Conservation (phyloP, 2,329 filamentous ascomycete species). For the Lachnellula cervina region DNA sequence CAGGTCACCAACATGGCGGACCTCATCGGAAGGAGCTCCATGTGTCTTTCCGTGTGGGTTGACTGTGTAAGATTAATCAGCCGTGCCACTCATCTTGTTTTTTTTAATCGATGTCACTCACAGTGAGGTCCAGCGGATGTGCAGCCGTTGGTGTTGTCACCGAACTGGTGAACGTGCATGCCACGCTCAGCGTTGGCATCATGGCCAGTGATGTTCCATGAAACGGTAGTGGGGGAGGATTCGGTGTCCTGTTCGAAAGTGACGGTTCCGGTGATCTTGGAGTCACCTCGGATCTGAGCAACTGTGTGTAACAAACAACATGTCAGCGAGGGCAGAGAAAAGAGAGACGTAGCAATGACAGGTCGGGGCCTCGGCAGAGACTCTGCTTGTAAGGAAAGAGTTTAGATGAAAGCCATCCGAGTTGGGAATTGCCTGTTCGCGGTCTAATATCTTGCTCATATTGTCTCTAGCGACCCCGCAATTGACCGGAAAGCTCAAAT, state of each 20-base stretch:
- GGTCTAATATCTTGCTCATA: constrained; percentile 54
- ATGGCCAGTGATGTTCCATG: constrained; percentile 88
- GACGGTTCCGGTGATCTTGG: constrained; percentile 88
- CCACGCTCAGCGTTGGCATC: constrained; percentile 94
- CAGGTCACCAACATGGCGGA: constrained; percentile 93
- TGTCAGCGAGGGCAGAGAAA: constrained; percentile 5
- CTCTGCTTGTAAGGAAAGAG: constrained; percentile 27
- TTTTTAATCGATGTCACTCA: constrained; percentile 45
- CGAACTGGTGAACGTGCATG: constrained; percentile 98
- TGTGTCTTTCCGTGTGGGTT: constrained; percentile 93
- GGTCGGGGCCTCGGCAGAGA: constrained; percentile 8
- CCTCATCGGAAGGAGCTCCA: constrained; percentile 76
- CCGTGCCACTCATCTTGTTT: constrained; percentile 8
- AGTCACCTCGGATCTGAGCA: constrained; percentile 95
- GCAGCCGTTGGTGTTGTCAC: constrained; percentile 99
- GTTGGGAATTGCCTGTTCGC: constrained; percentile 33
- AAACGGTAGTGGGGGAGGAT: constrained; percentile 75
- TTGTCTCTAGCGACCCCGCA: constrained; percentile 41
- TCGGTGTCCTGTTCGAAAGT: constrained; percentile 91
- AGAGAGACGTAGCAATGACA: background rate
- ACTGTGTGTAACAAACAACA: constrained; percentile 48
- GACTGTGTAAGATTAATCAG: constrained; percentile 50
- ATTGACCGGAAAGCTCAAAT: constrained; percentile 12
- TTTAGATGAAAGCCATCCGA: constrained; percentile 40
- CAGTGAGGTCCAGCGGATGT: constrained; percentile 97